Percentiles rank a stretch among this genome's conserved stretches.
Conservation (phyloP, 305 asterid genomes). For the Ajuga reptans region DNA sequence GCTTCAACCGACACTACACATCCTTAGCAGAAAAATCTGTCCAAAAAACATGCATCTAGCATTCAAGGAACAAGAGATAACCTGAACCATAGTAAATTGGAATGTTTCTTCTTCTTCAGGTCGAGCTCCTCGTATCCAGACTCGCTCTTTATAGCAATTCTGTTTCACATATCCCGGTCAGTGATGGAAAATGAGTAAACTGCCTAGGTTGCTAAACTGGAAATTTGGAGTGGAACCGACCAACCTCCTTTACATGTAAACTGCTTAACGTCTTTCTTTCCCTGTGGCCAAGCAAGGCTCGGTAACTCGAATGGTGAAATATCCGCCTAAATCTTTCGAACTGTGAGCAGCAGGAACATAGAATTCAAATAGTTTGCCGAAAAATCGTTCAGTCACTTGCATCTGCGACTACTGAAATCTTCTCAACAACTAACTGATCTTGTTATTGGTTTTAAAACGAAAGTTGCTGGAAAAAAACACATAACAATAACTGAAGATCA, state of each 20-base stretch:
- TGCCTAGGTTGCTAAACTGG: background rate
- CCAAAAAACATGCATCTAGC: background rate
- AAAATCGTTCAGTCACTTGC: background rate
- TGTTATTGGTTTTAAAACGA: background rate
- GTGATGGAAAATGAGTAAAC: background rate
- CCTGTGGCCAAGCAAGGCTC: constrained; percentile 74
- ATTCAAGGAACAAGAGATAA: constrained; percentile 21
- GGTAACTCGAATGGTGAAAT: constrained; percentile 85
- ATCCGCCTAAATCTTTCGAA: constrained; percentile 88
- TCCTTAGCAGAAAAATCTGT: constrained; percentile 1
- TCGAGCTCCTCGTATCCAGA: constrained; percentile 82
- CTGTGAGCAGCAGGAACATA: constrained; percentile 22
- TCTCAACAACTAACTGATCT: background rate
- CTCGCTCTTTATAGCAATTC: constrained; percentile 69
- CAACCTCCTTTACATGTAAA: constrained; percentile 69
- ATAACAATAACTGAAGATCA: background rate
- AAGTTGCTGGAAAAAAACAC: background rate
- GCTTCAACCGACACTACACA: constrained; percentile 1
- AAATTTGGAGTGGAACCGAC: constrained; percentile 16
- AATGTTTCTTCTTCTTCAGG: constrained; percentile 88
- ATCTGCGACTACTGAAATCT: background rate
- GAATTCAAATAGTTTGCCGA: background rate
- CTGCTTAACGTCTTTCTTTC: constrained; percentile 84
- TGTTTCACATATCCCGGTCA: constrained; percentile 28
- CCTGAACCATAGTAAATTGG: constrained; percentile 88